Base-by-base conservation (phyloP, 345 rosid genomes). In the Carallia pectinifolia region DNA sequence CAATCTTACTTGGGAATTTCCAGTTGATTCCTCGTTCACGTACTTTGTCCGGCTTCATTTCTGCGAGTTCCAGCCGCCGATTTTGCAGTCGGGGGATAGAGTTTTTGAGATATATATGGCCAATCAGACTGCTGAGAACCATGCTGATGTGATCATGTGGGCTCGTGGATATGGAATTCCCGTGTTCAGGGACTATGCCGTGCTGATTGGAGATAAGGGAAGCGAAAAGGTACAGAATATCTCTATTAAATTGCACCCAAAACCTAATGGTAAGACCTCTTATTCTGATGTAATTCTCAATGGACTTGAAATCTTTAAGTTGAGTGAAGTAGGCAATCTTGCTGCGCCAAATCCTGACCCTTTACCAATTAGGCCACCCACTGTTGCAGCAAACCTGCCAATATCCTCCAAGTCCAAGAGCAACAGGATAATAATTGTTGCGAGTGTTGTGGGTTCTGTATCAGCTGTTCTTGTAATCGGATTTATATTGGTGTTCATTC, bases 41-140 rank as follows among this genome's bases (percentile, higher is more conserved):
- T 80, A 82, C 29, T 69, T 82, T 0, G 62, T 80, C 7, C 54
- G 86, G 72, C 77, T 80, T 6, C 80, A 83, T 34, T 83, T 83
- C 58, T 80, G 80, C 38, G 80, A 82, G 76, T 66, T 62, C n/a
- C 1, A 50, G 3, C 30, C 0, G 0, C 61, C 31, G 64, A 70
- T 77, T 13, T 67, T 1, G 2, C 0, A 1, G 16, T 0, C 0
- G 4, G 29, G 36, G 1, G 65, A 82, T 47, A 70, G 83, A 0
- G 16, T 65, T 7, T 82, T 82, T 53, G 6, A 71, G 5, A 74
- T 79, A 38, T 30, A 54, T 9, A 23, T 79, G 0, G 34, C 10
- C 10, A 39, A 76, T 6, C 60, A 40, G 23, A 17, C 1, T 0
- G 82, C 76, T 0, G 77, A 0, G 34, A 0, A 1, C 6, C 2